A percentile compares a stretch with the other conserved stretches of the same genome.
Conservation (phyloP, 2,329 filamentous ascomycete species). For the Stachybotrys chlorohalonatus region DNA sequence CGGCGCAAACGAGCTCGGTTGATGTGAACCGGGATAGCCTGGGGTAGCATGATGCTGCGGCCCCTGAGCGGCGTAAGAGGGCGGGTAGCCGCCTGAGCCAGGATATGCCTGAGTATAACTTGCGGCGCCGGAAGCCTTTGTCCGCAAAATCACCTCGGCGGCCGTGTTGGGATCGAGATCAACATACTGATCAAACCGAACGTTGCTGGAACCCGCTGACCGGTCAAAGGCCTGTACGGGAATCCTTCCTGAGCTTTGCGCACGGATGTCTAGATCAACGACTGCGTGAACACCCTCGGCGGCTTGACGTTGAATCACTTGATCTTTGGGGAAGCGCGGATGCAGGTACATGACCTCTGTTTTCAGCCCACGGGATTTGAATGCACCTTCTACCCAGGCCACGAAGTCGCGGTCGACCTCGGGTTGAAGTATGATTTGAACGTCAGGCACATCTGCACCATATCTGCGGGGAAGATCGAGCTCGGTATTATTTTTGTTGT, state of each 20-base stretch:
- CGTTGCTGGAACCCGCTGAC: constrained; percentile 60
- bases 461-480: constrained; percentile 66
- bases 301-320: constrained; percentile 77
- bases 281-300: constrained; percentile 84
- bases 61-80: constrained; percentile 19
- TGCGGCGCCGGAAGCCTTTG: constrained; percentile 39
- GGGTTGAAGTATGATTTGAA: constrained; percentile 77
- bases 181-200: constrained; percentile 81
- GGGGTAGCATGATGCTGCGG: background rate
- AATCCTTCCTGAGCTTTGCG: constrained; percentile 65
- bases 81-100: constrained; percentile 14
- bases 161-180: constrained; percentile 71
- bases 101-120: constrained; percentile 21
- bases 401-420: constrained; percentile 74
- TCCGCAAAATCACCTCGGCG: constrained; percentile 69
- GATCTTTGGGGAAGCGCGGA: constrained; percentile 64
- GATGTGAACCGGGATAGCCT: constrained; percentile 7
- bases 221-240: constrained; percentile 81
- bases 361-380: constrained; percentile 61
- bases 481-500: constrained; percentile 39
- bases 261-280: constrained; percentile 61
- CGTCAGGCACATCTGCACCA: constrained; percentile 72
- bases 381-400: constrained; percentile 69
- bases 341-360: constrained; percentile 74
- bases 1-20: constrained; percentile 7